These are phyloP conservation scores for Monascus purpureus DNA, from an alignment of 495 filamentous ascomycete genomes.

Conservation along the genomic window DNA sequence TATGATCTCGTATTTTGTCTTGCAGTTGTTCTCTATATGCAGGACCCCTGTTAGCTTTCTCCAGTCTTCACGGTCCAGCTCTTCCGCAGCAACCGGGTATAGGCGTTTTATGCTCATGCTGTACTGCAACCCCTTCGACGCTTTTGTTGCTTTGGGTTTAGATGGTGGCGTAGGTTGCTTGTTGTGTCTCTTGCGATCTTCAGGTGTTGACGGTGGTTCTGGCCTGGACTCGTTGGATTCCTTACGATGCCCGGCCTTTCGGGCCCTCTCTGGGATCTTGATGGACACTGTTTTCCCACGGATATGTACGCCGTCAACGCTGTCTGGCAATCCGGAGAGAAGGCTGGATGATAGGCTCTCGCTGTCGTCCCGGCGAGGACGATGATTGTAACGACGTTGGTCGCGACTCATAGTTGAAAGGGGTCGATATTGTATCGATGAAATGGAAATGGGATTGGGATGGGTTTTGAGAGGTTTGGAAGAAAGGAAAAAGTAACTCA, in stretches of 20 bases:
- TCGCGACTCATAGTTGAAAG: too few species aligned
- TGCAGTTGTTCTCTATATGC: neutral
- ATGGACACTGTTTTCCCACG: neutral
- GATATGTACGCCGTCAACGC: neutral
- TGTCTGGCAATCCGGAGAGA: neutral
- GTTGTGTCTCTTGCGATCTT: neutral
- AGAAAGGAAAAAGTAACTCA: too few species aligned
- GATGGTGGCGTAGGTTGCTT: neutral
- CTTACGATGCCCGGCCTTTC: neutral
- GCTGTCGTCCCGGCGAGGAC: neutral
- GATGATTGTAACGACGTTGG: too few species aligned
- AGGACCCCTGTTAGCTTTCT: neutral
- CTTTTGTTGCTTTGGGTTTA: neutral
- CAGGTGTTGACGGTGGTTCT: neutral
- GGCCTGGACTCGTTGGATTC: neutral
- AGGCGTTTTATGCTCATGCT: neutral
- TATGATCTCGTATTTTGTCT: neutral
- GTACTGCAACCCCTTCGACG: neutral
- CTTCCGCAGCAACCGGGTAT: neutral
- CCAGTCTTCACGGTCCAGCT: neutral
- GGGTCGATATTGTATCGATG: too few species aligned
- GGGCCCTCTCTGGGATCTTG: neutral
- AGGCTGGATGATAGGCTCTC: neutral
- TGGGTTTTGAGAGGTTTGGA: too few species aligned
- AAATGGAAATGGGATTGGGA: too few species aligned